Evolutionary conservation across 495 filamentous ascomycete species (phyloP).

Genomic region (Stereocaulon alpinum): DNA sequence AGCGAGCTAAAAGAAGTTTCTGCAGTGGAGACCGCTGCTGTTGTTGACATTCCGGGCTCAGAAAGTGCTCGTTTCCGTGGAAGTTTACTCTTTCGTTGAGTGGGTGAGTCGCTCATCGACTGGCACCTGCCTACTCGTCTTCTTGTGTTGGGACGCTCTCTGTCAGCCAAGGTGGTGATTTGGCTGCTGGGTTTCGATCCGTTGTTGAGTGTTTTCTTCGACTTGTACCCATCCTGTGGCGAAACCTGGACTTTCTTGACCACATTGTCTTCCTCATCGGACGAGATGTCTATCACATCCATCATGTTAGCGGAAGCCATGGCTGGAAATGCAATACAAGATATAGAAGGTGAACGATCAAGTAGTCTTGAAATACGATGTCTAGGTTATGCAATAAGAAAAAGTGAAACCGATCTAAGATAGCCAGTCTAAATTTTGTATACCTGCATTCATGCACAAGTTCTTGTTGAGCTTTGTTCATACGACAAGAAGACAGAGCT

Average conservation of each 20-base stretch:
- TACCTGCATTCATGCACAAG: background rate
- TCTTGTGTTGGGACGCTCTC: background rate
- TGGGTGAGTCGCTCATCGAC: background rate
- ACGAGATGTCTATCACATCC: background rate
- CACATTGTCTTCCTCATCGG: constrained; percentile 3
- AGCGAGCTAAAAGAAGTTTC: too few species aligned
- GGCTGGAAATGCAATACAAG: background rate
- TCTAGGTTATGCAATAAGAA: too few species aligned
- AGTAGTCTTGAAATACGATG: background rate
- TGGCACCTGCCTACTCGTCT: background rate
- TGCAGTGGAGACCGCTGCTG: background rate
- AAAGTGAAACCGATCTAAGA: too few species aligned
- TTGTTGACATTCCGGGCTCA: background rate
- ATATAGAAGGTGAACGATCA: background rate
- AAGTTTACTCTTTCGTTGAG: background rate
- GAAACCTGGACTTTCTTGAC: background rate
- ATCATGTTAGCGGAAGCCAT: background rate
- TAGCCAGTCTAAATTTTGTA: background rate
- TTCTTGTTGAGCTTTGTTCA: background rate
- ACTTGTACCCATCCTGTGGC: background rate
- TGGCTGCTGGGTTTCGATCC: background rate
- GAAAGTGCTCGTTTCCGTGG: background rate
- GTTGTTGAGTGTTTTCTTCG: background rate
- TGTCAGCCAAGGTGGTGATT: background rate
- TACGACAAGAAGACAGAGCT: background rate